A percentile compares a stretch with the other conserved stretches of the same genome.
Conservation (phyloP, 23 red algal species). For the Gracilariopsis chorda region DNA sequence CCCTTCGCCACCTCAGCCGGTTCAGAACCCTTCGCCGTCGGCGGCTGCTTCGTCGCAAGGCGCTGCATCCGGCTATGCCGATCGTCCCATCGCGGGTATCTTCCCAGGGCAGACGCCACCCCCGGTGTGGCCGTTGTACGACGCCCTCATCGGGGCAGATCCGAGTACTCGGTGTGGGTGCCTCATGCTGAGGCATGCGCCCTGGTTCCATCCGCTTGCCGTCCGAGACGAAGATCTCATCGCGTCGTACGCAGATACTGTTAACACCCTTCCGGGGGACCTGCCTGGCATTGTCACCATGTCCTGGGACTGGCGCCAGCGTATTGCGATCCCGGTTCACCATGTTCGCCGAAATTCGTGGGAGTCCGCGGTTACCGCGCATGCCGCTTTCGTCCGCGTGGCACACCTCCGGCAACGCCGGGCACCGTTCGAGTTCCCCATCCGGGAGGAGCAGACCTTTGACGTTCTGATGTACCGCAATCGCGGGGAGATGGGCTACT, state of each 20-base stretch:
- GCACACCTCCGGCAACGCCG: not conserved
- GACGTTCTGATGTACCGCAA: not conserved
- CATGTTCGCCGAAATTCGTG: not conserved
- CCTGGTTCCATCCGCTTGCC: not conserved
- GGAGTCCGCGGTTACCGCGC: not conserved
- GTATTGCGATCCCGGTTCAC: not conserved
- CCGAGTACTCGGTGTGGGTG: not conserved
- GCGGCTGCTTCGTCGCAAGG: too few relatives aligned
- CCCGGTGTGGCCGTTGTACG: not conserved
- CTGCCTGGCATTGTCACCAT: not conserved
- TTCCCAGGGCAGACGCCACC: too few relatives aligned
- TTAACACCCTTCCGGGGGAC: not conserved
- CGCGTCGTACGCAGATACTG: not conserved
- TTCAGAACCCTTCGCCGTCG: too few relatives aligned
- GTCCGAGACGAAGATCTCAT: not conserved
- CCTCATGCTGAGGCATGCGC: not conserved
- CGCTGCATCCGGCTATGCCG: too few relatives aligned
- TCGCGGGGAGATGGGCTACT: not conserved
- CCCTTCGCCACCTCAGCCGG: too few relatives aligned
- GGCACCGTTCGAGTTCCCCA: not conserved
- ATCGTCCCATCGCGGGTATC: too few relatives aligned
- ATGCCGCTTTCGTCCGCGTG: not conserved
- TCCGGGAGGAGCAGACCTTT: not conserved
- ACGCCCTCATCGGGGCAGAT: not conserved
- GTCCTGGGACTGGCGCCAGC: not conserved